phyloP scores from a whole-genome alignment of 2,329 filamentous ascomycete species.

The Sporothrix inflata region DNA sequence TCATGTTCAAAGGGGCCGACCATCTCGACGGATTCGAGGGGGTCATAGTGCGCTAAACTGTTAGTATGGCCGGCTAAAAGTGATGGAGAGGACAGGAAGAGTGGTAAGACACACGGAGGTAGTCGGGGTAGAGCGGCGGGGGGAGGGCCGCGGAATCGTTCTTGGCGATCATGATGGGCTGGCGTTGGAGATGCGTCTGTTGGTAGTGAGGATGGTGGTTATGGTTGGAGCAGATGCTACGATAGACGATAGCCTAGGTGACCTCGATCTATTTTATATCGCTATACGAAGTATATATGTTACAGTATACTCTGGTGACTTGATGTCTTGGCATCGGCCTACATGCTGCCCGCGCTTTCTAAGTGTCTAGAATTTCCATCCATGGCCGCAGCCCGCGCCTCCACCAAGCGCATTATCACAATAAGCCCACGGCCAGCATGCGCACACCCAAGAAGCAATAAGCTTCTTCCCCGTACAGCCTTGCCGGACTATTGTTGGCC shows the following conservation, averaged over 20 bases:
- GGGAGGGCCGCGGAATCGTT: neutral
- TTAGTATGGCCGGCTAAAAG: neutral
- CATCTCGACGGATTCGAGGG: constrained; percentile 36
- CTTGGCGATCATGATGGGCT: constrained; percentile 29
- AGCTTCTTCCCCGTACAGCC: neutral
- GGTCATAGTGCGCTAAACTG: constrained; percentile 36
- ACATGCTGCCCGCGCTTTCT: neutral
- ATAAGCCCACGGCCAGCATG: too few relatives aligned
- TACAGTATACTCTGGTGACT: neutral
- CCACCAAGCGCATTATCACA: neutral
- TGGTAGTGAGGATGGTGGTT: neutral
- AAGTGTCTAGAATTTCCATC: too few relatives aligned
- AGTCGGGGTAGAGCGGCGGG: constrained; percentile 35
- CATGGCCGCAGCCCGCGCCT: neutral
- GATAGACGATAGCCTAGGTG: neutral
- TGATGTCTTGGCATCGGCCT: neutral
- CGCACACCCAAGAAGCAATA: too few relatives aligned
- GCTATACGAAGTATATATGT: neutral
- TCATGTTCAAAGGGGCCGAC: constrained; percentile 37
- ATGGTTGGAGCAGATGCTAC: too few relatives aligned
- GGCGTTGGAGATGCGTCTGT: neutral
- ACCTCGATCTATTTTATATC: neutral
- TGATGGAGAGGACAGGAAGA: too few relatives aligned
- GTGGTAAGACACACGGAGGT: constrained; percentile 32
- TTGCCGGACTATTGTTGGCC: neutral